Percentiles rank a stretch among this genome's conserved stretches.
Evolutionary conservation across 2,329 filamentous ascomycete species (phyloP).

Genomic region (Incumbomyces delicatus): DNA sequence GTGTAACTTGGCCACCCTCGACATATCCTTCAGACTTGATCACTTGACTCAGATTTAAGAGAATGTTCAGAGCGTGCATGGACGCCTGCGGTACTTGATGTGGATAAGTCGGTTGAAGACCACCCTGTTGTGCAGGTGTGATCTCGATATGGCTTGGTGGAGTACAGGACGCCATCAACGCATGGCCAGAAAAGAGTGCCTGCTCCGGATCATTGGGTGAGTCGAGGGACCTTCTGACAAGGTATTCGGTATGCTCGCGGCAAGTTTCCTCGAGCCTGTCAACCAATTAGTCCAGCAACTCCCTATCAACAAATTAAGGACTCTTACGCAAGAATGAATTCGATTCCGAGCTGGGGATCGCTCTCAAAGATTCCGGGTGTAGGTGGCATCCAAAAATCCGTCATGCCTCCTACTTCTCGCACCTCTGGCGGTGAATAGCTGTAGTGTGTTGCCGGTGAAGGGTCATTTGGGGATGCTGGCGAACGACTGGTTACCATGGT

Average conservation of each 20-base stretch:
- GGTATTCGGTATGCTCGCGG: constrained; percentile 78
- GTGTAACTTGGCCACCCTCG: constrained; percentile 54
- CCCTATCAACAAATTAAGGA: not conserved
- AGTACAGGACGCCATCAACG: constrained; percentile 85
- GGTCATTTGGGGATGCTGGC: constrained; percentile 9
- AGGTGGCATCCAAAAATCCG: constrained; percentile 9
- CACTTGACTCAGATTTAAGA: constrained; percentile 74
- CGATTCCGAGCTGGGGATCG: constrained; percentile 38
- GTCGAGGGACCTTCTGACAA: constrained; percentile 52
- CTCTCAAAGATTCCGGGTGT: constrained; percentile 34
- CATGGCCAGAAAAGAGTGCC: constrained; percentile 68
- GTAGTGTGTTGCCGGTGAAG: constrained; percentile 12
- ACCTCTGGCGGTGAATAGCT: constrained; percentile 20
- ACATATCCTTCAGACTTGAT: constrained; percentile 72
- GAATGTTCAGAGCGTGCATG: constrained; percentile 56
- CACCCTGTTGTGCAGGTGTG: constrained; percentile 31
- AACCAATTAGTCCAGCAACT: not conserved
- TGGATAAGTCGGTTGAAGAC: constrained; percentile 43
- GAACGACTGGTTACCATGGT: constrained; percentile 16
- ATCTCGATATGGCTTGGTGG: constrained; percentile 54
- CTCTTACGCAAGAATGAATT: constrained; percentile 39
- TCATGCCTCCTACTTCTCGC: constrained; percentile 12
- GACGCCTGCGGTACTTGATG: constrained; percentile 69
- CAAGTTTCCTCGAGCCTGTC: constrained; percentile 64
- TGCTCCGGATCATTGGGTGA: constrained; percentile 47